phyloP scores from a whole-genome alignment of 2,329 filamentous ascomycete species.

The Metarhizium anisopliae region DNA sequence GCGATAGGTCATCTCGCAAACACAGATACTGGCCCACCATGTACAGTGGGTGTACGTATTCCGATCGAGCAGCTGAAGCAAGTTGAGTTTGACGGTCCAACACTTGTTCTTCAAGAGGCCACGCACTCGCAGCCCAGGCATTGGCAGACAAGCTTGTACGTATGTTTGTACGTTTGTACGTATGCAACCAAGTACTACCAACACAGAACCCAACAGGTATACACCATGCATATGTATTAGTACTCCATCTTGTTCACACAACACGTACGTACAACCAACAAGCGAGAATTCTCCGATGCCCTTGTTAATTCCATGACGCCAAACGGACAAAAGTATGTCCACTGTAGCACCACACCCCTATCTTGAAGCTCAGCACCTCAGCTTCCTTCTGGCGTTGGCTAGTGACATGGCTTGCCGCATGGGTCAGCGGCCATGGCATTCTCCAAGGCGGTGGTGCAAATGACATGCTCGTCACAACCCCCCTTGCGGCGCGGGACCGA shows the following conservation, averaged over 20 bases:
- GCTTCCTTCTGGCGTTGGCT: background rate
- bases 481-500: background rate
- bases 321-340: background rate
- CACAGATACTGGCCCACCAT: background rate
- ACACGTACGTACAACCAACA: background rate
- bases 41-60: background rate
- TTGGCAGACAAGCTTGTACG: no score
- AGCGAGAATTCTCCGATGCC: background rate
- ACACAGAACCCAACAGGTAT: no score
- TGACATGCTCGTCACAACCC: background rate
- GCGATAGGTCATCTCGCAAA: background rate
- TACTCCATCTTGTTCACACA: no score
- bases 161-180: no score
- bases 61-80: no score
- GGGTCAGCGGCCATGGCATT: background rate
- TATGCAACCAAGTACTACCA: no score
- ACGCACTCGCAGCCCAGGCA: no score
- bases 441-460: background rate
- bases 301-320: background rate
- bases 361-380: background rate
- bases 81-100: no score
- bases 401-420: background rate
- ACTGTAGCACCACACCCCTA: background rate
- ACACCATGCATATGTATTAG: no score
- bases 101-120: no score